Conservation (phyloP, 2,329 filamentous ascomycete species). For the Trichophyton mentagrophytes region DNA sequence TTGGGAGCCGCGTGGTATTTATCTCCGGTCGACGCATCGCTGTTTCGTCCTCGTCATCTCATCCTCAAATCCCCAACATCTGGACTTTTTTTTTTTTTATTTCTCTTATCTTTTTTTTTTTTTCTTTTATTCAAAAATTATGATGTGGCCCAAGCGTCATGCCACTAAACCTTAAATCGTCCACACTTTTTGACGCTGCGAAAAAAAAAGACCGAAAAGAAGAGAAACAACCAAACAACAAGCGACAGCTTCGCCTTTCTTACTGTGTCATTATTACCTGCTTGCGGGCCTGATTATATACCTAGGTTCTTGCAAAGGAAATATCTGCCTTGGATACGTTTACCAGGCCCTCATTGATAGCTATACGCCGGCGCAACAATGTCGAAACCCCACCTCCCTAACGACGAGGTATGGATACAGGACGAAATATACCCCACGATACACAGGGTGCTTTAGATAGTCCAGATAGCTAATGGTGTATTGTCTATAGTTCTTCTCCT, state of each 20-base stretch:
- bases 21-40: slow-evolving; percentile 26
- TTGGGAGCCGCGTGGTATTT: slow-evolving; percentile 33
- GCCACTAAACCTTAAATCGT: slow-evolving; percentile 1
- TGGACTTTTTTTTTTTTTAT: background rate
- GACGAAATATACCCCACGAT: background rate
- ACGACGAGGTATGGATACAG: slow-evolving; percentile 30
- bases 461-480: background rate
- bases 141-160: slow-evolving; percentile 14
- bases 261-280: background rate
- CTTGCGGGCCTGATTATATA: background rate
- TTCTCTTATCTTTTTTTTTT: background rate
- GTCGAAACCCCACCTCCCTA: slow-evolving; percentile 20
- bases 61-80: no score
- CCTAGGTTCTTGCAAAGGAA: background rate
- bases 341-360: background rate
- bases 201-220: background rate
- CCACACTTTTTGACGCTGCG: background rate
- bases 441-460: background rate
- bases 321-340: background rate
- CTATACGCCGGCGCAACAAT: slow-evolving; percentile 6
- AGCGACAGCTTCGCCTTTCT: background rate
- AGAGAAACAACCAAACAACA: background rate
- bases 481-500: slow-evolving; percentile 30
- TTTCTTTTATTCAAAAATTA: slow-evolving; percentile 1
- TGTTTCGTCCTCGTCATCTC: slow-evolving; percentile 6